These are phyloP conservation scores for Amoebophrya sp. DNA, from an alignment of 169 alveolate genomes.

Conservation along the genomic window DNA sequence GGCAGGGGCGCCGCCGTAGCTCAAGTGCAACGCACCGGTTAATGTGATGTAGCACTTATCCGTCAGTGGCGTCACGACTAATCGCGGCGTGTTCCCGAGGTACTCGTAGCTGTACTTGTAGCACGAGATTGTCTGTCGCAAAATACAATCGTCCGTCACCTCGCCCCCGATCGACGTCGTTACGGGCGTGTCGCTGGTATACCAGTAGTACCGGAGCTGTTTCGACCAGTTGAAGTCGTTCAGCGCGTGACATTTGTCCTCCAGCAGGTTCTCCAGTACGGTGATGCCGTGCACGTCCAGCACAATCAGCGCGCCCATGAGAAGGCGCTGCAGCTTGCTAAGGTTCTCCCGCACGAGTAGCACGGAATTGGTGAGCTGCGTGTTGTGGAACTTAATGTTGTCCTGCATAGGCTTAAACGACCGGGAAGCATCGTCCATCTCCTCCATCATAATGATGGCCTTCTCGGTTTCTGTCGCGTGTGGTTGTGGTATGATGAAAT, in stretches of 20 bases:
- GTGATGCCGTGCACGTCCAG: slow-evolving; percentile 76
- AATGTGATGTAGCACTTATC: slow-evolving; percentile 91
- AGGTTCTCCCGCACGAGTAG: slow-evolving; percentile 50
- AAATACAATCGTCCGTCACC: slow-evolving; percentile 40
- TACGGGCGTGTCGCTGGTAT: slow-evolving; percentile 25
- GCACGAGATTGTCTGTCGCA: slow-evolving; percentile 67
- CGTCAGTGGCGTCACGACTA: slow-evolving; percentile 90
- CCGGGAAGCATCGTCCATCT: slow-evolving; percentile 3
- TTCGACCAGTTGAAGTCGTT: slow-evolving; percentile 85
- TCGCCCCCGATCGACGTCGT: slow-evolving; percentile 17
- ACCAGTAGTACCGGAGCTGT: slow-evolving; percentile 82
- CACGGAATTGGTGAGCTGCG: slow-evolving; percentile 49
- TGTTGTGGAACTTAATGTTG: slow-evolving; percentile 52
- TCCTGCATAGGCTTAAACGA: slow-evolving; percentile 38
- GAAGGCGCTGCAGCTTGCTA: slow-evolving; percentile 47
- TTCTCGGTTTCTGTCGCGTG: slow-evolving; percentile 20
- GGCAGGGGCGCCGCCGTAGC: slow-evolving; percentile 94
- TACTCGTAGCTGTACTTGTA: slow-evolving; percentile 80
- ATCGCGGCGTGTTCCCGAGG: slow-evolving; percentile 83
- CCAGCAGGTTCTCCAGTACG: slow-evolving; percentile 44
- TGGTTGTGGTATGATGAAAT: too few species aligned
- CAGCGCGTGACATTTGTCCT: slow-evolving; percentile 19
- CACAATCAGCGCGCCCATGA: slow-evolving; percentile 67
- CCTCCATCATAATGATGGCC: not conserved
- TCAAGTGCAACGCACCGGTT: slow-evolving; percentile 61